Conservation (phyloP, 2,329 filamentous ascomycete genomes). For the Neoarthrinium moseri region DNA sequence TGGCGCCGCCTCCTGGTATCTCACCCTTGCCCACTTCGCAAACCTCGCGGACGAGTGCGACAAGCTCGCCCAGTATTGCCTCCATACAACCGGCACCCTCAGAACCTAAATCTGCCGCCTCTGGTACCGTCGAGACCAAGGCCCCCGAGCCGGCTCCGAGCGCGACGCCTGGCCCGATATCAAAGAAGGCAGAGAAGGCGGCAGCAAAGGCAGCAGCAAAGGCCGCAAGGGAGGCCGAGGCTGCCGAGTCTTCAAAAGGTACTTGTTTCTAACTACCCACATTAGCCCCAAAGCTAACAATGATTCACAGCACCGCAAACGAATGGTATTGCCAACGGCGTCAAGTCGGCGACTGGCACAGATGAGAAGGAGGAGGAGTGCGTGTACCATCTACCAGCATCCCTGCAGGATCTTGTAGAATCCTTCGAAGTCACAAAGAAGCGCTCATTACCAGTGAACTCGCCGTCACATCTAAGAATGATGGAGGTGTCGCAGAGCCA, state of each 20-base stretch:
- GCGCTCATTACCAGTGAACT: conserved; percentile 58
- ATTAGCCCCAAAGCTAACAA: conserved; percentile 17
- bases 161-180: conserved; percentile 20
- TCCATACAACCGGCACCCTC: conserved; percentile 44
- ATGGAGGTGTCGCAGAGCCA: conserved; percentile 71
- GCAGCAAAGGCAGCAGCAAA: conserved; percentile 45
- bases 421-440: conserved; percentile 84
- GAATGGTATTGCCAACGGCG: conserved; percentile 53
- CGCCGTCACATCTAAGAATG: conserved; percentile 69
- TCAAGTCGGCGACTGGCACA: conserved; percentile 40
- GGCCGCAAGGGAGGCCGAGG: conserved; percentile 39
- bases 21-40: conserved; percentile 47
- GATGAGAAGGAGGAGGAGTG: conserved; percentile 59
- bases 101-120: conserved; percentile 23
- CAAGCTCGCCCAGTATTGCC: conserved; percentile 52
- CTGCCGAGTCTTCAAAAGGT: conserved; percentile 45
- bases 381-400: conserved; percentile 88
- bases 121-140: conserved; percentile 32
- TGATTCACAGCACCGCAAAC: conserved; percentile 36
- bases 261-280: conserved; percentile 14
- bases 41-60: conserved; percentile 54
- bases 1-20: conserved; percentile 34
- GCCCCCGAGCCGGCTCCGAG: conserved; percentile 27
- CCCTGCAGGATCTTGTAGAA: conserved; percentile 84
- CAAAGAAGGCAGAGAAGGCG: conserved; percentile 29